These are phyloP conservation scores for Psilocybe cubensis DNA, from an alignment of 768 basidiomycete species.

Conservation along the genomic window DNA sequence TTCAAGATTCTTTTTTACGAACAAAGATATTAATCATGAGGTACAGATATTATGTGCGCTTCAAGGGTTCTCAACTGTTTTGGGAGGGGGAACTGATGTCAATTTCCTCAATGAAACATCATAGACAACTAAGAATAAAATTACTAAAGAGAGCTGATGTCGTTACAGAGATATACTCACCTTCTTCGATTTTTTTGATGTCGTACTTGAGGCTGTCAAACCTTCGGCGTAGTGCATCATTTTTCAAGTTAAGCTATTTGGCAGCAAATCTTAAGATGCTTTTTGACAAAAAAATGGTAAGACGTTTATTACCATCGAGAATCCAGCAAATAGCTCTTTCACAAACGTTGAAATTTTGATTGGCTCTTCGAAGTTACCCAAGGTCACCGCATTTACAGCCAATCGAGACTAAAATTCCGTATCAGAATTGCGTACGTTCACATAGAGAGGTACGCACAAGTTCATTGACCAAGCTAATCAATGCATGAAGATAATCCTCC, in stretches of 20 bases:
- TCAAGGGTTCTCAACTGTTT: too few species aligned
- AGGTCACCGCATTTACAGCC: conserved; percentile 80
- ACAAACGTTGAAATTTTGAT: conserved; percentile 79
- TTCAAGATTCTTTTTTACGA: too few species aligned
- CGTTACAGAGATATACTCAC: conserved; percentile 35
- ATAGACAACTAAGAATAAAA: conserved; percentile 65
- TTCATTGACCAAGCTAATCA: conserved; percentile 81
- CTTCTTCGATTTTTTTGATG: conserved; percentile 89
- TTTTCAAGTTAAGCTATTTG: conserved; percentile 77
- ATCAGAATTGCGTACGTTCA: neutral
- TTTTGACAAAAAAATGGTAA: conserved; percentile 2
- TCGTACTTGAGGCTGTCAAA: conserved; percentile 88
- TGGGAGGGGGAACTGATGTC: conserved; percentile 16
- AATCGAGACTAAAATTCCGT: conserved; percentile 63
- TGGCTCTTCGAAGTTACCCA: conserved; percentile 81
- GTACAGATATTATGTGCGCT: too few species aligned
- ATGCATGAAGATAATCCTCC: conserved; percentile 83
- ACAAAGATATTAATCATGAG: too few species aligned
- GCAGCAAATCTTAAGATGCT: neutral
- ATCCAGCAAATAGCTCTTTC: conserved; percentile 82
- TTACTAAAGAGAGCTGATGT: neutral
- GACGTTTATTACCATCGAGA: conserved; percentile 63
- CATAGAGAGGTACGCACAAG: conserved; percentile 50
- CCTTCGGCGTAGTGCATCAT: conserved; percentile 72
- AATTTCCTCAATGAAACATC: conserved; percentile 81